These are phyloP conservation scores for Candida methanosorbosa DNA, from an alignment of 805 yeast species.

Conservation along the genomic window DNA sequence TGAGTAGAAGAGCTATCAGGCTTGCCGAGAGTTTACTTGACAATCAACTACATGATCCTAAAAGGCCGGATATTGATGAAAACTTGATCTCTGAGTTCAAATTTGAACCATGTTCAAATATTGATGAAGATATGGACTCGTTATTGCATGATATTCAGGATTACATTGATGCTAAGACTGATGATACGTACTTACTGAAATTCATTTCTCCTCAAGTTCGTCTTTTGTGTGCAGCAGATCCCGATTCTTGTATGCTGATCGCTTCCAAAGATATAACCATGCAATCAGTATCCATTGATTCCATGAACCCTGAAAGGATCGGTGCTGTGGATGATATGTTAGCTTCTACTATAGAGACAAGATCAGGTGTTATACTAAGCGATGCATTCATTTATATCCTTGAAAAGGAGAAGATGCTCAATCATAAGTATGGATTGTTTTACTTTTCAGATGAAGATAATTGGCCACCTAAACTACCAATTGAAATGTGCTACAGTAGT, in stretches of 20 bases:
- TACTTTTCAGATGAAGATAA: conserved; percentile 18
- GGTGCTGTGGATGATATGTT: conserved; percentile 32
- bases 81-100: conserved; percentile 4
- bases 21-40: conserved; percentile 19
- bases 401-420: conserved; percentile 25
- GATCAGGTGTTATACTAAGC: conserved; percentile 46
- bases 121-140: conserved; percentile 41
- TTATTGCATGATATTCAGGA: conserved; percentile 31
- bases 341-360: conserved; percentile 39
- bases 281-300: conserved; percentile 37
- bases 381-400: conserved; percentile 50
- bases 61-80: neutral
- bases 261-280: conserved; percentile 53
- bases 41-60: neutral
- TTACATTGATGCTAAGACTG: conserved; percentile 12
- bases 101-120: conserved; percentile 10
- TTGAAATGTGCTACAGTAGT: conserved; percentile 51
- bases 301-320: conserved; percentile 40
- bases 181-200: conserved; percentile 43
- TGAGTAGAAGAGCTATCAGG: conserved; percentile 21
- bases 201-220: conserved; percentile 83
- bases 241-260: conserved; percentile 39
- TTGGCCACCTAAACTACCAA: conserved; percentile 66
- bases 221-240: conserved; percentile 26
- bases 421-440: conserved; percentile 24